Base-by-base conservation (phyloP, 208 protist genomes). In the Acanthamoeba triangularis region DNA sequence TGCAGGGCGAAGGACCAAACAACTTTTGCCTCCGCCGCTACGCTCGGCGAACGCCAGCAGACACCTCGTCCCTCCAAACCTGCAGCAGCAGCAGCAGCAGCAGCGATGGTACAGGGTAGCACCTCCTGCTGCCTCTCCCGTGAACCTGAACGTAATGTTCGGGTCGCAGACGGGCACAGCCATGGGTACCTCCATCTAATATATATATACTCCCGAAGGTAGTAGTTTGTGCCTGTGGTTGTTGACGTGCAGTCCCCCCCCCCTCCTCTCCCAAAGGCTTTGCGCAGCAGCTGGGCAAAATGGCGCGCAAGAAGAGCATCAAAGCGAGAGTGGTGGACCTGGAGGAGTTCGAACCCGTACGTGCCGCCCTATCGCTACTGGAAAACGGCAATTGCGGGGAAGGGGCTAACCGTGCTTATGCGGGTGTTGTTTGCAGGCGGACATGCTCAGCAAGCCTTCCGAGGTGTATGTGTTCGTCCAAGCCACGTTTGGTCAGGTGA, bases 321-420 rank as follows among this genome's bases (percentile, higher is more conserved):
- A 95, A 33, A 30, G 91, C 61, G 0, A 95, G 90, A 33, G 91
- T 95, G 61, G 52, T 95, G 30, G 91, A 95, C 44, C 37, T 95
- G 69, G 52, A 91, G 20, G 69, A 95, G 44, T 91, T 95, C 49
- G 41, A 78, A 33, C 91, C 91, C 16, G 91, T 91, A 8, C 59
- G 59, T 13, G 52, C 23, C 16, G 52, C 37, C 37, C 37, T 41
- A 41, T 56, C 52, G 11, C 52, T 56, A 23, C 56, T 28, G 56
- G 10, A 54, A 1, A 54, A 28, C 28, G n/a, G 69, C 4, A 3
- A 16, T 85, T 41, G 37, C 3, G 37, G 37, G n/a, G n/a, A n/a
- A 41, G 37, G 3, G 37, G 37, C 41, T 47, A 47, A 47, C 41
- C 0, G 41, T 47, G 41, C 76, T n/a, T 56, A 0, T 84, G 1